phyloP scores from a whole-genome alignment of 345 rosid genomes.

The Schrenkiella parvula region DNA sequence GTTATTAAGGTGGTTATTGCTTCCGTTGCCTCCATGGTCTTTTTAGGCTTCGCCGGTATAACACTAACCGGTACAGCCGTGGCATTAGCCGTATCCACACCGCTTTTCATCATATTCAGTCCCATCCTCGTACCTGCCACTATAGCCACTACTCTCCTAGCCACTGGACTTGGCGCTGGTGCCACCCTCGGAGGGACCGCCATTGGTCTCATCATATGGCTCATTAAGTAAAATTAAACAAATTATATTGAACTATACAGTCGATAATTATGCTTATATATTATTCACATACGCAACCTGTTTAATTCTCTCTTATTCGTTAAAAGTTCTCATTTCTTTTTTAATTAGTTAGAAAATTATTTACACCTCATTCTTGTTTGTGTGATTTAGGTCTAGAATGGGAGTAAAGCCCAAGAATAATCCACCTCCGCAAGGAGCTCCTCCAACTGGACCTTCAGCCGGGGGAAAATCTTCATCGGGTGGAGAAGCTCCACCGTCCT shows the following conservation, averaged over 20 bases:
- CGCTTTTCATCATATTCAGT: conserved; percentile 71
- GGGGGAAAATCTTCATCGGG: no score
- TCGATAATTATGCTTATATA: conserved; percentile 7
- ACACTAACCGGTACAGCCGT: conserved; percentile 60
- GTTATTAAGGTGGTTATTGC: conserved; percentile 35
- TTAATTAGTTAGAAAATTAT: neutral
- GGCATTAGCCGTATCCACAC: conserved; percentile 57
- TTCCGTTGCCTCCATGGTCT: conserved; percentile 58
- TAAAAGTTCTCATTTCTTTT: neutral
- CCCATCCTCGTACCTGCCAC: conserved; percentile 82
- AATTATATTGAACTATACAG: neutral
- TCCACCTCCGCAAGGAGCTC: conserved; percentile 22
- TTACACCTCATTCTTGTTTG: neutral
- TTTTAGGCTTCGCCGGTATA: conserved; percentile 55
- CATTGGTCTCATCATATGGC: conserved; percentile 61
- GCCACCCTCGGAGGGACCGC: conserved; percentile 54
- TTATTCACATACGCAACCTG: neutral
- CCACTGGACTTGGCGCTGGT: conserved; percentile 56
- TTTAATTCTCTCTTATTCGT: neutral
- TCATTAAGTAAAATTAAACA: conserved; percentile 41
- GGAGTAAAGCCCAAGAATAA: conserved; percentile 10
- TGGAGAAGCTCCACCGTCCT: no score
- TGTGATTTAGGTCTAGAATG: conserved; percentile 15
- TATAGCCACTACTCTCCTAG: conserved; percentile 41
- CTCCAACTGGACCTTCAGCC: neutral